Evolutionary conservation across 257 asterid genomes (phyloP).

Genomic region (Primulina huaijiensis): DNA sequence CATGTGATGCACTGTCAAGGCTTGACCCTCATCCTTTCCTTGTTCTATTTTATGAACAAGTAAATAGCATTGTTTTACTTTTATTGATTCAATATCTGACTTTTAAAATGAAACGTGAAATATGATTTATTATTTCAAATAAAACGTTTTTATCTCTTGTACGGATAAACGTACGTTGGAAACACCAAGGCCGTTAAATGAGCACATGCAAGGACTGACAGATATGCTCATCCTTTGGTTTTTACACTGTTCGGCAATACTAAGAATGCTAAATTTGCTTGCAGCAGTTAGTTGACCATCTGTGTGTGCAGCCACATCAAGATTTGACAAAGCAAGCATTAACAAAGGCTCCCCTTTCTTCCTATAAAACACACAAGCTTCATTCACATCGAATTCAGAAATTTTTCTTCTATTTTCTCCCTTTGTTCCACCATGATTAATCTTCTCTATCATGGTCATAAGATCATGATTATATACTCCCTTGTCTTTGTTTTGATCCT

Average conservation of each 20-base stretch:
- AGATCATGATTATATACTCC: slow-evolving; percentile 14
- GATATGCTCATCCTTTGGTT: no score
- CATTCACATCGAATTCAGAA: slow-evolving; percentile 10
- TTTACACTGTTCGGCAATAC: background rate
- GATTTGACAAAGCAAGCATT: slow-evolving; percentile 19
- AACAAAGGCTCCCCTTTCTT: background rate
- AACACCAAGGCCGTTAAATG: no score
- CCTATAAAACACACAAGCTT: slow-evolving; percentile 1
- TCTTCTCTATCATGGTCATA: slow-evolving; percentile 12
- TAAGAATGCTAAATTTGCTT: background rate
- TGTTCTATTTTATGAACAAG: no score
- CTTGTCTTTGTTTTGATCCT: slow-evolving; percentile 11
- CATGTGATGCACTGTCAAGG: no score
- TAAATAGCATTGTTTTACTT: no score
- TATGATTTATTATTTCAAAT: no score
- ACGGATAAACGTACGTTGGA: no score
- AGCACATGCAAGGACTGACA: no score
- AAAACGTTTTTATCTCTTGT: no score
- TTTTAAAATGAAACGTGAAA: no score
- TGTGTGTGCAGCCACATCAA: slow-evolving; percentile 7
- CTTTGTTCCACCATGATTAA: slow-evolving; percentile 27
- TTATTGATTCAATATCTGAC: no score
- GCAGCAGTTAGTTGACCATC: slow-evolving; percentile 2
- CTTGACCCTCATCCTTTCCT: no score
- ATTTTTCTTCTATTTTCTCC: slow-evolving; percentile 2